phyloP scores from a whole-genome alignment of 1,284 basidiomycete species.

The Trichosporon coremiiforme region DNA sequence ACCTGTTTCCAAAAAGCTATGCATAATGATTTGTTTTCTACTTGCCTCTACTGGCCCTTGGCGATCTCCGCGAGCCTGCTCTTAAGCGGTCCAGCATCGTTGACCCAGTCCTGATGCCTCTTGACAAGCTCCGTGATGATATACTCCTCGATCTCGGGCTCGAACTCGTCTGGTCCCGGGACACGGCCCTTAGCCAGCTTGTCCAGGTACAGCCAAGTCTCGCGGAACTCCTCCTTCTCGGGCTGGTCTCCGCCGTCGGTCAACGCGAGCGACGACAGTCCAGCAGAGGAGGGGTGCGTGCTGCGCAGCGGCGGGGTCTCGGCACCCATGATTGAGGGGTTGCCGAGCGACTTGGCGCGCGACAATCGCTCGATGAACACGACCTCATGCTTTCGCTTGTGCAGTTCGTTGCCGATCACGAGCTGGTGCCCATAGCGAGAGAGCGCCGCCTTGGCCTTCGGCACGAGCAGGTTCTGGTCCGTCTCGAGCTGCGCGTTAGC shows the following conservation, averaged over 20 bases:
- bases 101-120: conserved; percentile 73
- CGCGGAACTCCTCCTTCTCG: conserved; percentile 57
- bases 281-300: not conserved
- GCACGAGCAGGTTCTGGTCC: conserved; percentile 76
- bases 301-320: conserved; percentile 26
- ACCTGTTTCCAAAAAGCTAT: not conserved
- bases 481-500: conserved; percentile 81
- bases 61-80: not conserved
- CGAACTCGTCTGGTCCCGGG: conserved; percentile 36
- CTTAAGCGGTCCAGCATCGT: conserved; percentile 1
- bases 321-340: conserved; percentile 22
- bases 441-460: conserved; percentile 84
- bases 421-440: conserved; percentile 95
- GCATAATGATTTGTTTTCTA: conserved; percentile 3
- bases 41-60: not conserved
- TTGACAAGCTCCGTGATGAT: conserved; percentile 75
- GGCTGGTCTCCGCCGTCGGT: conserved; percentile 36
- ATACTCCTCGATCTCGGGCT: conserved; percentile 80
- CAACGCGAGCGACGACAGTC: not conserved
- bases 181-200: conserved; percentile 51
- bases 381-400: conserved; percentile 85
- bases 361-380: conserved; percentile 68
- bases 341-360: conserved; percentile 23
- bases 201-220: conserved; percentile 75
- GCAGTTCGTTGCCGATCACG: conserved; percentile 92